Base-by-base conservation (phyloP, 345 rosid species). In the Nasturtium officinale region DNA sequence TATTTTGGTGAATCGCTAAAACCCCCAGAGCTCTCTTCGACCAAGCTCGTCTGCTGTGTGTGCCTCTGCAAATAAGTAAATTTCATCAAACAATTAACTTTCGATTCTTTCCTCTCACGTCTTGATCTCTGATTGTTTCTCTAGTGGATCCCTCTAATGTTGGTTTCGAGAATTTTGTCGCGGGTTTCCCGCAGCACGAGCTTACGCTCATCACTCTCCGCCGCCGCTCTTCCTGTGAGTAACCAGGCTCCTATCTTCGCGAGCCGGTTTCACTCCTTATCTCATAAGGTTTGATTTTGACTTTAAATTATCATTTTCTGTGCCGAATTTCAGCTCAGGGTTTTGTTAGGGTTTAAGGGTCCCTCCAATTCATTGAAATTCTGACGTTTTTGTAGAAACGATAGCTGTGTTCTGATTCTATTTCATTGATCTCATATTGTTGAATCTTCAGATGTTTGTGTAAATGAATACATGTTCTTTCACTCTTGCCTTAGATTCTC, bases 321-420 rank as follows among this genome's bases (percentile, higher is more conserved):
- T 40, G 3, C 21, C 18, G 46, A 51, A 50, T 40, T 61, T n/a
- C 26, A 4, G 1, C 5, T 28, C 54, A 33, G 77, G 86, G 83
- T 75, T 82, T 84, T 75, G 59, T 23, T 77, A 74, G 89, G 89
- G 87, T 83, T 84, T 85, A 80, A 74, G 82, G 76, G n/a, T 28
- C 73, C 67, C 56, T 29, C 43, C 18, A 53, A 42, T 32, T 43
- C 7, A 37, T 42, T 58, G 61, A 11, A 30, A 47, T 10, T 50
- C 2, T 3, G 1, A 13, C 23, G 45, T 17, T 74, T 20, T 35
- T 17, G 25, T 23, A 63, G 64, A 54, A 63, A 45, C 45, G 40
- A 8, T 73, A 10, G 64, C 28, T 21, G 5, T 20, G 35, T 20
- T 50, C 15, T 50, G 28, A 57, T 47, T 9, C 21, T 48, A 2